Conservation (phyloP, 768 basidiomycete species). For the Chiua virens region DNA sequence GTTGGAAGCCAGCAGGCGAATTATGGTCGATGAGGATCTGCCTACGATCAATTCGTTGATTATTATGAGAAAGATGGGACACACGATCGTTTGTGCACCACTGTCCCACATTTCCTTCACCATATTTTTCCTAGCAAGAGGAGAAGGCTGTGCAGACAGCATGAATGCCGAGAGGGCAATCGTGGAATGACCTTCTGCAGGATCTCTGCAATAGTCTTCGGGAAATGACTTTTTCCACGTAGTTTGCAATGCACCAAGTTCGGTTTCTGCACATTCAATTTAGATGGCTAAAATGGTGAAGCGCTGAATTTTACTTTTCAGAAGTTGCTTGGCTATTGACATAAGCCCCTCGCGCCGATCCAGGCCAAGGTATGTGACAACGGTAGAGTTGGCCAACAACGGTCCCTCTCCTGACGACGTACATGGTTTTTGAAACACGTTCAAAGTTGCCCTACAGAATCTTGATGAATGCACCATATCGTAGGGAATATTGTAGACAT, state of each 20-base stretch:
- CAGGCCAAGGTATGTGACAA: constrained; percentile 68
- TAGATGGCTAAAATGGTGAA: constrained; percentile 2
- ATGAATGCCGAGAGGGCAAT: constrained; percentile 86
- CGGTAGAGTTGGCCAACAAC: constrained; percentile 46
- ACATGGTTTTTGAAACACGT: constrained; percentile 55
- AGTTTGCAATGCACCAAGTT: constrained; percentile 44
- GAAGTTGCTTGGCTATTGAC: constrained; percentile 62
- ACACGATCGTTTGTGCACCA: constrained; percentile 80
- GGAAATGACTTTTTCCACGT: constrained; percentile 61
- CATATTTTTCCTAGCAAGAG: constrained; percentile 59
- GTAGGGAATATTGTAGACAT: no score
- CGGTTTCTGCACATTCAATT: constrained; percentile 41
- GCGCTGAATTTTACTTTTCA: constrained; percentile 44
- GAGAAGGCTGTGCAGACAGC: constrained; percentile 68
- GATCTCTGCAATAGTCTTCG: constrained; percentile 43
- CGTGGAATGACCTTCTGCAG: constrained; percentile 45
- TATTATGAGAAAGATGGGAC: background rate
- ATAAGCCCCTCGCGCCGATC: constrained; percentile 76
- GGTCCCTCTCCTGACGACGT: constrained; percentile 30
- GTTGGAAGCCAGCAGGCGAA: constrained; percentile 70
- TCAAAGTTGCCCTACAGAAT: constrained; percentile 58
- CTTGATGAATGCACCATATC: constrained; percentile 6
- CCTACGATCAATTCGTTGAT: constrained; percentile 12
- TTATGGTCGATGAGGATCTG: constrained; percentile 88
- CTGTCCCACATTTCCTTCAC: constrained; percentile 91